Evolutionary conservation across 2,329 filamentous ascomycete genomes (phyloP).

Genomic region (Fusarium buharicum): DNA sequence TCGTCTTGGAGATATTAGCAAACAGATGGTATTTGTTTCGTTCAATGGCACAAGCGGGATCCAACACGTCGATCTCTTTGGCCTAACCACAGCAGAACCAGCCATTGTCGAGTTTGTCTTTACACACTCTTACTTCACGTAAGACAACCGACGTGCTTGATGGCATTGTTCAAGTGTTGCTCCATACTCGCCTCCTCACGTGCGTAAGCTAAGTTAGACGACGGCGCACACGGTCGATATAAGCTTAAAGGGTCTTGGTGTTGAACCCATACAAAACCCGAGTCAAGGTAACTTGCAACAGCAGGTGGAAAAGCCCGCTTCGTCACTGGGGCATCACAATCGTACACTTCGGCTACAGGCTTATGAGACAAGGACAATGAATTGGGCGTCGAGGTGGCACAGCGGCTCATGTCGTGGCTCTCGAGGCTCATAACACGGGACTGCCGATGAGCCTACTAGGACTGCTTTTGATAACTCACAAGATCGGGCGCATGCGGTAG

Average conservation of each 20-base stretch:
- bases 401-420: constrained; percentile 30
- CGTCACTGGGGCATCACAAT: constrained; percentile 23
- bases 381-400: constrained; percentile 36
- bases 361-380: constrained; percentile 30
- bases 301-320: constrained; percentile 6
- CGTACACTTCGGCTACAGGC: constrained; percentile 34
- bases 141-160: constrained; percentile 18
- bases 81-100: constrained; percentile 1
- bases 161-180: constrained; percentile 2
- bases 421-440: constrained; percentile 24
- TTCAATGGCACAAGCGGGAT: constrained; percentile 17
- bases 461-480: constrained; percentile 10
- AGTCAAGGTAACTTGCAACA: constrained; percentile 20
- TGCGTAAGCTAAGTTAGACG: constrained; percentile 6
- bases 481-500: constrained; percentile 8
- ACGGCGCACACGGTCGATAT: constrained; percentile 38
- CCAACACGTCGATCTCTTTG: neutral
- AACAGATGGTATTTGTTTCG: neutral
- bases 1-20: neutral
- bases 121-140: constrained; percentile 11
- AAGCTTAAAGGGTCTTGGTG: constrained; percentile 42
- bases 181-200: constrained; percentile 19
- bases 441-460: constrained; percentile 4
- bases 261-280: constrained; percentile 25
- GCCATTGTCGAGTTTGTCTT: constrained; percentile 16